Base-by-base conservation (phyloP, 1,139 yeast species). In the Lodderomyces margitis region DNA sequence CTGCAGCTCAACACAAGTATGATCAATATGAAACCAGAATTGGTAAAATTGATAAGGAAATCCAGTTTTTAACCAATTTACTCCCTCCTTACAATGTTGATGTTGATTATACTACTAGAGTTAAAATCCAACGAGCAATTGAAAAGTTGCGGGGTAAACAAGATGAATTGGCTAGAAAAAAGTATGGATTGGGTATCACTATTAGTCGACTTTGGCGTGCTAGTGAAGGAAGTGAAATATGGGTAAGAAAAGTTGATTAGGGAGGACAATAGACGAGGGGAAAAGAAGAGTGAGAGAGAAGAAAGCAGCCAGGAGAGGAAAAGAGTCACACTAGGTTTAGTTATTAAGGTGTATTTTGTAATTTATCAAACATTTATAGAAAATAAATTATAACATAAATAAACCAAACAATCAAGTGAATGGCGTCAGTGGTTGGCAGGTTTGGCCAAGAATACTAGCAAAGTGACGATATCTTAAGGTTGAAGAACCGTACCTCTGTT, bases 51-150 rank as follows among this genome's bases (percentile, higher is more conserved):
- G 59, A 68, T 24, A 70, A 71, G 53, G 78, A 72, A 45, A 64
- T 72, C 28, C 55, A 55, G 16, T 72, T 70, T 45, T 62, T 72
- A 46, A 51, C 60, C 23, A 66, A 64, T 40, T 58, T 72, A 33
- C 63, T 72, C 36, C 78, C 78, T 3, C 78, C 78, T 1, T 68
- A 61, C 49, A 71, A 70, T 46, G 74, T 70, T 33, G 76, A 72
- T 45, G 58, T 71, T 21, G 77, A 72, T 49, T 72, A 69, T 45
- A 60, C 64, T 11, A 71, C 77, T 4, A 53, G 77, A 38, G 59
- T 58, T 25, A 72, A 72, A 52, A 71, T 72, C 32, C 59, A 61
- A 20, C 61, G 58, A 39, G 76, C 76, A n/a, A 69, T 72, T 31
- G 74, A 66, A 36, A 71, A 70, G 53, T 61, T 72, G 48, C 52